Percentiles rank a stretch among this genome's conserved stretches.
These are phyloP conservation scores for Puccinia novopanici DNA, from an alignment of 1,284 basidiomycete species.

Conservation along the genomic window DNA sequence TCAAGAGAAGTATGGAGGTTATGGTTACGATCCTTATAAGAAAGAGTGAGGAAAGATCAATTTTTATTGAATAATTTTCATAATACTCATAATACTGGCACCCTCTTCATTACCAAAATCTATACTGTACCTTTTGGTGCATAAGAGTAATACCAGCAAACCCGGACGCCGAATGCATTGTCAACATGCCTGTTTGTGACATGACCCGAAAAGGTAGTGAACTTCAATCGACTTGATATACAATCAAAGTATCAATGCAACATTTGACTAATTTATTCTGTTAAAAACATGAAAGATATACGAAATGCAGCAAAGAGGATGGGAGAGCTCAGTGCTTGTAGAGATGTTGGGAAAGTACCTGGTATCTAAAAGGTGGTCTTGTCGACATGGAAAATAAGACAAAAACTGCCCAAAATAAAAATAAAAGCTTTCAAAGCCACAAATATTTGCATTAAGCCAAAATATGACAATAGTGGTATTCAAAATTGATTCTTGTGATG, in stretches of 20 bases:
- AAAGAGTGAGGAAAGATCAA: no score
- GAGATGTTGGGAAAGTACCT: neutral
- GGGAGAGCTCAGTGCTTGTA: neutral
- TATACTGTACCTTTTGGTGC: neutral
- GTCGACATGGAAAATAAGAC: no score
- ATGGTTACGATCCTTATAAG: no score
- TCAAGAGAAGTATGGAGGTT: no score
- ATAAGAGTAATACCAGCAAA: constrained; percentile 39
- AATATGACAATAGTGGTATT: no score
- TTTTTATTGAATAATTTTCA: neutral
- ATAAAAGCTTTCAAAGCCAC: no score
- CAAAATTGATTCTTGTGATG: no score
- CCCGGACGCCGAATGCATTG: constrained; percentile 47
- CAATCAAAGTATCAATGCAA: neutral
- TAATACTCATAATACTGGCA: neutral
- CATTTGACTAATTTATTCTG: neutral
- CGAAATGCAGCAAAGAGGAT: neutral
- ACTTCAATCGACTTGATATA: neutral
- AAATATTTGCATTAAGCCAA: no score
- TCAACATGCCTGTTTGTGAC: constrained; percentile 49
- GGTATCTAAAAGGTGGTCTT: neutral
- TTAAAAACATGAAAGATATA: neutral
- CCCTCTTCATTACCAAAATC: neutral
- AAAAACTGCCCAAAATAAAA: no score
- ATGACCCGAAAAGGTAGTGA: constrained; percentile 46